Evolutionary conservation across 2,329 filamentous ascomycete species (phyloP).

Genomic region (Colletotrichum cordylinicola): DNA sequence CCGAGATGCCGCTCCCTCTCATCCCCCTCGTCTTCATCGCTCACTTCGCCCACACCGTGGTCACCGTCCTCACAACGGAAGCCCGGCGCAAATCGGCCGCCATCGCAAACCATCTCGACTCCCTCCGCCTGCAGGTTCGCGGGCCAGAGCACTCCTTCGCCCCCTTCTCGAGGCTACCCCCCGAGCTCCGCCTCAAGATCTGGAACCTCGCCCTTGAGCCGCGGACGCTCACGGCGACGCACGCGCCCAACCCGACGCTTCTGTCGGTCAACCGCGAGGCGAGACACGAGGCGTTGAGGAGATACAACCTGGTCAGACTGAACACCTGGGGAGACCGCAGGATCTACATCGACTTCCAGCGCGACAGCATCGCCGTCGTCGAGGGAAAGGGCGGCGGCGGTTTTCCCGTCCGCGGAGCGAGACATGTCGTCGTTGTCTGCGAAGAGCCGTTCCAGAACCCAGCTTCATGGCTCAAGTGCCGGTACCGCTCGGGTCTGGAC

Average conservation of each 20-base stretch:
- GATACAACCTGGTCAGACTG: conserved; percentile 1
- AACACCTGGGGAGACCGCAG: conserved; percentile 20
- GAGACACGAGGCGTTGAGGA: conserved; percentile 1
- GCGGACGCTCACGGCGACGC: conserved; percentile 9
- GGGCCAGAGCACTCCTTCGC: conserved; percentile 14
- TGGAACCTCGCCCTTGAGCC: conserved; percentile 15
- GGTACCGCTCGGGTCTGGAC: conserved; percentile 9
- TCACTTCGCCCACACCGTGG: conserved; percentile 16
- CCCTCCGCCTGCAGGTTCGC: conserved; percentile 9
- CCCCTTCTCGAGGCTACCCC: not conserved
- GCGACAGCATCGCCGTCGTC: conserved; percentile 8
- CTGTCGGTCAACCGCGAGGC: conserved; percentile 13
- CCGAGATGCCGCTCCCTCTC: conserved; percentile 13
- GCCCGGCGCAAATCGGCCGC: conserved; percentile 7
- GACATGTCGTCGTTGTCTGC: conserved; percentile 11
- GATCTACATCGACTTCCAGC: conserved; percentile 9
- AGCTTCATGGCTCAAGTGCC: conserved; percentile 12
- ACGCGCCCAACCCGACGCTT: conserved; percentile 9
- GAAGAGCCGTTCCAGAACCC: conserved; percentile 17
- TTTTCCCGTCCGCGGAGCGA: conserved; percentile 14
- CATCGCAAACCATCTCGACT: conserved; percentile 1
- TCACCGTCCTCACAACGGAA: not conserved
- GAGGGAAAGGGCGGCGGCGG: conserved; percentile 18
- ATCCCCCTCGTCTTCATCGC: conserved; percentile 18
- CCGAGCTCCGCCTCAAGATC: conserved; percentile 18